phyloP scores from a whole-genome alignment of 805 yeast genomes.

The Ogataea wickerhamii region DNA sequence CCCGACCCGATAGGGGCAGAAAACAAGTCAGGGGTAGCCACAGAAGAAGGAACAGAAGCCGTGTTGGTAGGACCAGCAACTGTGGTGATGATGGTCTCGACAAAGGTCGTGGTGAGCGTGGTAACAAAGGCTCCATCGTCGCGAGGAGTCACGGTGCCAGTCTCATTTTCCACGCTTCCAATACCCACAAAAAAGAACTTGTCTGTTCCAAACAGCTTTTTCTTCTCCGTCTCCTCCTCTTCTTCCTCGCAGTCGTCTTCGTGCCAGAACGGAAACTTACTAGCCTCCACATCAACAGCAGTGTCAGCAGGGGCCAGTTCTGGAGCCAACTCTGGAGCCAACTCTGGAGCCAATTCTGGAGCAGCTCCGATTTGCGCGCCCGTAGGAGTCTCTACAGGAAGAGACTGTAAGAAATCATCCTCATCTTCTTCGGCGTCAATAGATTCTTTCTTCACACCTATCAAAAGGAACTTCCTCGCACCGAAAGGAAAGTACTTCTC shows the following conservation, averaged over 20 bases:
- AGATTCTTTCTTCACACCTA: slow-evolving; percentile 22
- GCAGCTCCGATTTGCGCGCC: too few species aligned
- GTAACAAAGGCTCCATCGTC: not conserved
- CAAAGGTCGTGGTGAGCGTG: slow-evolving; percentile 4
- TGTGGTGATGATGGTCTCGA: slow-evolving; percentile 3
- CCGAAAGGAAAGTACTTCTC: slow-evolving; percentile 26
- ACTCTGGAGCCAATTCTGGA: too few species aligned
- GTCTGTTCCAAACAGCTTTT: slow-evolving; percentile 23
- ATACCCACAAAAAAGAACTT: slow-evolving; percentile 28
- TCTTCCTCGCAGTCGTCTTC: slow-evolving; percentile 19
- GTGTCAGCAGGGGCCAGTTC: too few species aligned
- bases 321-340: too few species aligned
- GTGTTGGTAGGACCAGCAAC: not conserved
- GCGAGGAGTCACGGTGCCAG: not conserved
- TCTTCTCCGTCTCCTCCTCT: slow-evolving; percentile 8
- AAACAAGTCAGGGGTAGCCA: not conserved
- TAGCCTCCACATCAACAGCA: slow-evolving; percentile 4
- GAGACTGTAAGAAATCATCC: not conserved
- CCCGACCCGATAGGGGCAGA: not conserved
- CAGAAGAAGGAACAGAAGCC: not conserved
- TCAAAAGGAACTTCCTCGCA: slow-evolving; percentile 24
- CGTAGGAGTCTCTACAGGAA: not conserved
- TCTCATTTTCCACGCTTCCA: slow-evolving; percentile 18
- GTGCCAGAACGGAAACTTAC: slow-evolving; percentile 14
- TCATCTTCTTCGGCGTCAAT: not conserved